Evolutionary conservation across 192 early-diverging fungal genomes (phyloP).

Genomic region (Ambispora gerdemannii): DNA sequence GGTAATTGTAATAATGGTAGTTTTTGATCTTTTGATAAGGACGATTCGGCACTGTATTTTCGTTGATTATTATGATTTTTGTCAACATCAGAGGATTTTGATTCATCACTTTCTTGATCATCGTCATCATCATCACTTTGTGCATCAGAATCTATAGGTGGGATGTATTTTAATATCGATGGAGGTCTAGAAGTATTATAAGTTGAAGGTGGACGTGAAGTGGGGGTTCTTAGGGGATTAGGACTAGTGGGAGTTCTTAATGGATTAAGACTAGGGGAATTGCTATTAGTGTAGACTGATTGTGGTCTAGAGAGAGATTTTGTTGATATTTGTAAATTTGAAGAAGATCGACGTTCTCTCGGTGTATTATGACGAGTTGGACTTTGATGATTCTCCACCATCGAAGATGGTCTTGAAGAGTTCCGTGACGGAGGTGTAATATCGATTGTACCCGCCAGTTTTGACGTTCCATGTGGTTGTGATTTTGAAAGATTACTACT

Average conservation of each 20-base stretch:
- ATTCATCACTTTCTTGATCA: slow-evolving; percentile 9
- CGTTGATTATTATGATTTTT: neutral
- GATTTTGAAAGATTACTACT: too few relatives aligned
- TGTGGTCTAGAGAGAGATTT: neutral
- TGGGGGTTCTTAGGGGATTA: neutral
- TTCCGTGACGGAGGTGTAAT: neutral
- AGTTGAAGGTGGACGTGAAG: neutral
- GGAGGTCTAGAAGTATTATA: neutral
- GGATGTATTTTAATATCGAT: neutral
- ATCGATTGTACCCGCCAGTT: neutral
- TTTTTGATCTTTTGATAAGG: neutral
- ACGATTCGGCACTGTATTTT: too few relatives aligned
- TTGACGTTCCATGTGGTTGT: neutral
- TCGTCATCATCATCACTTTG: neutral
- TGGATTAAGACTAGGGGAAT: neutral
- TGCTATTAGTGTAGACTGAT: neutral
- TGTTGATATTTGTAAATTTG: neutral
- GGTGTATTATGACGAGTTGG: neutral
- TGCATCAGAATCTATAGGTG: neutral
- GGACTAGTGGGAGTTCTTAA: neutral
- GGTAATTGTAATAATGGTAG: neutral
- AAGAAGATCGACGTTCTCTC: neutral
- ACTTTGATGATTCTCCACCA: neutral
- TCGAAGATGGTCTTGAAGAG: neutral
- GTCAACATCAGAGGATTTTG: neutral